Evolutionary conservation across 345 rosid species (phyloP), one percentile per base, ranked within the genome.

Genomic region (Citrus cavaleriei): DNA sequence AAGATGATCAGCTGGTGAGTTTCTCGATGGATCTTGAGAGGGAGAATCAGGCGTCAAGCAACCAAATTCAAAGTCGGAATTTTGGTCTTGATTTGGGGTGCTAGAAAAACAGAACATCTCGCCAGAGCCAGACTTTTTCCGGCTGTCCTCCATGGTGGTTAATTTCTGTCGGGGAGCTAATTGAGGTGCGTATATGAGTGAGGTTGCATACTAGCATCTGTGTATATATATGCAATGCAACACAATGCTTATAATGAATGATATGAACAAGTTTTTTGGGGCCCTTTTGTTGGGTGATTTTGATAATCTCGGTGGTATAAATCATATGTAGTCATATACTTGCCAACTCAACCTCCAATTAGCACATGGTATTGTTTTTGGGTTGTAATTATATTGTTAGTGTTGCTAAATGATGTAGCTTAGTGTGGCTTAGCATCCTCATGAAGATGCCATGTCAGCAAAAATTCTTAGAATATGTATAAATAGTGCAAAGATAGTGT

Each of bases 1-100:
- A 40, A 95, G 90, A 66, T 87, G 95, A 78, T 95, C 98, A 2
- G 98, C 98, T 2, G 97, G 98, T 5, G 97, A 95, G 75, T 84
- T 86, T 32, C 77, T 83, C 81, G 73, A 79, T 4, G 89, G 85
- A 70, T 86, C 92, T 75, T 54, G 72, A 0, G 89, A 87, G 34
- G 92, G 89, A 19, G 93, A 92, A 62, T 86, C 89, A 2, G 93
- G 93, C 4, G 93, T 88, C 14, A 90, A 72, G 4, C 86, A 83
- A 61, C 91, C 92, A 81, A 93, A 93, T 80, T 93, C 93, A 71
- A 95, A 93, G 68, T 95, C 94, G 2, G 88, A 83, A 66, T 86
- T 85, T 37, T 65, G 82, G 9, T 81, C 86, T 67, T 77, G 83
- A 25, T 67, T 80, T 71, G 84, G 88, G 28, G 86, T 79, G 40